Conservation (phyloP, 208 protist genomes). For the Leishmania turanica region DNA sequence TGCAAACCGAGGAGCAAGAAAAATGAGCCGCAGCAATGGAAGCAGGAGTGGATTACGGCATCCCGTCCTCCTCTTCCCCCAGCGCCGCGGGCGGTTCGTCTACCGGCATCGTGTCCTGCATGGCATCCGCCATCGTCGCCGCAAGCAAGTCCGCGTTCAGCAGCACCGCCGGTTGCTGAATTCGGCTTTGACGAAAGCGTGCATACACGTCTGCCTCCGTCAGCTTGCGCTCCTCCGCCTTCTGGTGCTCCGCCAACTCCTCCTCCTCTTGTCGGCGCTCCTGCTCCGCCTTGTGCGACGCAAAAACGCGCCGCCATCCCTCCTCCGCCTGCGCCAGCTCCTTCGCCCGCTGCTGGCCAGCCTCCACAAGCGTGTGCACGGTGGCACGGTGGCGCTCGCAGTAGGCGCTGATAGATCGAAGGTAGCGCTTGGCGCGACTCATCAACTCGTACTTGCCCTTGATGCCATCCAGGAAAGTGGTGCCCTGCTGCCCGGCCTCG, state of each 20-base stretch:
- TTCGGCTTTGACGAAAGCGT: constrained; percentile 33
- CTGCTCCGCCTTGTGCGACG: constrained; percentile 44
- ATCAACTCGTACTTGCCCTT: constrained; percentile 39
- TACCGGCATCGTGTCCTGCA: constrained; percentile 8
- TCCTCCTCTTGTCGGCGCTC: constrained; percentile 37
- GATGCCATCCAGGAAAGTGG: constrained; percentile 33
- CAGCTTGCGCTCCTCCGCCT: constrained; percentile 38
- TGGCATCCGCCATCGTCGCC: constrained; percentile 21
- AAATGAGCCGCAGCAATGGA: not conserved
- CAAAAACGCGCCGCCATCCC: constrained; percentile 53
- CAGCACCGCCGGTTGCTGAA: constrained; percentile 26
- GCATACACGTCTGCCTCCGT: constrained; percentile 45
- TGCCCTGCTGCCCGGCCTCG: constrained; percentile 36
- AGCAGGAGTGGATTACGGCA: not conserved
- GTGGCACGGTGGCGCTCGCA: constrained; percentile 51
- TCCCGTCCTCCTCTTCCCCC: not conserved
- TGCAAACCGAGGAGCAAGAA: not conserved
- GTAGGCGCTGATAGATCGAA: constrained; percentile 47
- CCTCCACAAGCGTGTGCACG: constrained; percentile 47
- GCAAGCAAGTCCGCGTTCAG: constrained; percentile 27
- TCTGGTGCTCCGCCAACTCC: constrained; percentile 35
- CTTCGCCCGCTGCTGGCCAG: constrained; percentile 41
- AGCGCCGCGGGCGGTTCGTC: not conserved
- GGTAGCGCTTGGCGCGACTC: constrained; percentile 35
- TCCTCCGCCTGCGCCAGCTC: constrained; percentile 46